Conservation (phyloP, 2,329 filamentous ascomycete species). For the Claviceps lovelessii region DNA sequence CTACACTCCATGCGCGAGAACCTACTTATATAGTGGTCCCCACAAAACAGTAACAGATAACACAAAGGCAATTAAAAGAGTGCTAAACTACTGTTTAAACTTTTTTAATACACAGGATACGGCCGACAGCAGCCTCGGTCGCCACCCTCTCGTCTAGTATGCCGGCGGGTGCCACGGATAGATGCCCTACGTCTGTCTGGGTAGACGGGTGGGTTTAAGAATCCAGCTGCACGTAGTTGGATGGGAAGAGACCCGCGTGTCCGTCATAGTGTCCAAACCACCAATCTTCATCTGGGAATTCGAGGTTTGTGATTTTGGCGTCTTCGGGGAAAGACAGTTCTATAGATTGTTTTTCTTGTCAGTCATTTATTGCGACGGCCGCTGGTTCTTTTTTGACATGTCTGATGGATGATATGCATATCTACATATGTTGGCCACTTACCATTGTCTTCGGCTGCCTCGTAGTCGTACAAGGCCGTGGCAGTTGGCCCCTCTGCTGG, state of each 20-base stretch:
- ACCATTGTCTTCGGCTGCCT: conserved; percentile 90
- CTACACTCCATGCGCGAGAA: too few species aligned
- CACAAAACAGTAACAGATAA: too few species aligned
- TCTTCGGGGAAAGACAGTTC: conserved; percentile 76
- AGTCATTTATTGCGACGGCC: too few species aligned
- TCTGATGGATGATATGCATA: too few species aligned
- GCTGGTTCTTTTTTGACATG: too few species aligned
- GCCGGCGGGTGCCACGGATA: too few species aligned
- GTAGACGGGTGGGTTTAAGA: conserved; percentile 8
- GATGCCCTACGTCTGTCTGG: not conserved
- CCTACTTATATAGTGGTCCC: too few species aligned
- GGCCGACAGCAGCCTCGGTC: too few species aligned
- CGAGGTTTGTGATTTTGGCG: conserved; percentile 65
- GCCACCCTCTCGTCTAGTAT: too few species aligned
- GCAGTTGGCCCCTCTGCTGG: conserved; percentile 48
- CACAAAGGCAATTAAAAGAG: too few species aligned
- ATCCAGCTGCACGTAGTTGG: conserved; percentile 53
- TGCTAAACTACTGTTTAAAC: too few species aligned
- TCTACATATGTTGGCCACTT: conserved; percentile 11
- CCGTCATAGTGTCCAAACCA: conserved; percentile 84
- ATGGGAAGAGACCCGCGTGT: conserved; percentile 68
- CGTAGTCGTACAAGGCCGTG: conserved; percentile 85
- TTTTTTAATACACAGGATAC: too few species aligned
- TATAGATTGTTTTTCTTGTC: conserved; percentile 12
- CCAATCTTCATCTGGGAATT: conserved; percentile 98